A percentile compares a stretch with the other conserved stretches of the same genome.
Conservation (phyloP, 176 grass and related monocot genomes). For the Metroxylon sagu region DNA sequence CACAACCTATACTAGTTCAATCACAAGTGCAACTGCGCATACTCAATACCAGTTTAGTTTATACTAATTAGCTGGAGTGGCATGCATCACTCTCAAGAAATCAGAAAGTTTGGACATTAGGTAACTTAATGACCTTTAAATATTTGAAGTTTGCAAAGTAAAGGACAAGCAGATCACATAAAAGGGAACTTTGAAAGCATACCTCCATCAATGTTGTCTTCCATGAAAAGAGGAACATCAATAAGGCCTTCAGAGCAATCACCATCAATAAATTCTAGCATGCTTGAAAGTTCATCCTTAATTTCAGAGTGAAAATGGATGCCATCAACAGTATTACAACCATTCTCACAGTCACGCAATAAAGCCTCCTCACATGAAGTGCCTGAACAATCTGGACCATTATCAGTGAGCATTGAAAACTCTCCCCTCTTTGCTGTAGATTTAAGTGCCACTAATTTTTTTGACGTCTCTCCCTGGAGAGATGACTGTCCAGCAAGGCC, state of each 20-base stretch:
- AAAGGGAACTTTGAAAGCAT: slow-evolving; percentile 6
- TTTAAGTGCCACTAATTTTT: slow-evolving; percentile 21
- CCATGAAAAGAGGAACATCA: slow-evolving; percentile 41
- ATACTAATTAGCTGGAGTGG: too few species aligned
- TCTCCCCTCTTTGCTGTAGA: slow-evolving; percentile 25
- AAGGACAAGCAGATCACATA: too few species aligned
- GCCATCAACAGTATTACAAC: slow-evolving; percentile 18
- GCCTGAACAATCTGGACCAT: slow-evolving; percentile 48
- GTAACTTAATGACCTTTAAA: too few species aligned
- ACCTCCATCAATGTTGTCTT: slow-evolving; percentile 48
- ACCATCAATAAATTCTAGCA: slow-evolving; percentile 35
- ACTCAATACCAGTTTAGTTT: too few species aligned
- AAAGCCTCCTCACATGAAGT: slow-evolving; percentile 52
- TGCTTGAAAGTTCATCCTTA: slow-evolving; percentile 33
- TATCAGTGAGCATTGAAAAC: slow-evolving; percentile 23
- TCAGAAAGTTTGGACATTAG: too few species aligned
- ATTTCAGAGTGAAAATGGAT: slow-evolving; percentile 18
- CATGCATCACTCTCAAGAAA: too few species aligned
- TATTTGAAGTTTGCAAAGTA: too few species aligned
- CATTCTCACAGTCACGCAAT: slow-evolving; percentile 35
- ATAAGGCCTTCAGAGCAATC: slow-evolving; percentile 50
- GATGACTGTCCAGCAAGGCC: slow-evolving; percentile 33
- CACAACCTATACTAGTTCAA: too few species aligned
- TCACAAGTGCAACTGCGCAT: too few species aligned
- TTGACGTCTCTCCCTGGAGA: slow-evolving; percentile 20